A percentile compares a stretch with the other conserved stretches of the same genome.
phyloP scores from a whole-genome alignment of 2,329 filamentous ascomycete genomes.

The Phyllosticta citrichinensis region DNA sequence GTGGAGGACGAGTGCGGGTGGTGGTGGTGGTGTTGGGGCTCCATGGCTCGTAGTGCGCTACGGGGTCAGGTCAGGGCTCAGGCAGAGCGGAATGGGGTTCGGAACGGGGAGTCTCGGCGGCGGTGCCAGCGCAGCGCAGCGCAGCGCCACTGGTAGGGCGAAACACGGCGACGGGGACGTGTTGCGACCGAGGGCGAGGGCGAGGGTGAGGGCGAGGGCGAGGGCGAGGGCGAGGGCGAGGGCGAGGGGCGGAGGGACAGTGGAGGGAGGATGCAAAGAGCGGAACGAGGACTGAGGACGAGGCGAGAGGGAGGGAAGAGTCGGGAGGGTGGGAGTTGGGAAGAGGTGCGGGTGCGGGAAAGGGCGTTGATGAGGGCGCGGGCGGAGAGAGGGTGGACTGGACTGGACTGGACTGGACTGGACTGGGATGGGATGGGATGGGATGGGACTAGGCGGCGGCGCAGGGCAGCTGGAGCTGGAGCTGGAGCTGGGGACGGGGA shows the following conservation, averaged over 20 bases:
- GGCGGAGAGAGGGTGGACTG: background rate
- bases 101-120: background rate
- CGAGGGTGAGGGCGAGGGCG: background rate
- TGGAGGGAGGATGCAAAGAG: background rate
- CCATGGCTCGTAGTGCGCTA: conserved; percentile 14
- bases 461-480: background rate
- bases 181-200: background rate
- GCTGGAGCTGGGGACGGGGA: background rate
- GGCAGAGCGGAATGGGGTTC: background rate
- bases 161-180: background rate
- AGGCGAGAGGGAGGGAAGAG: background rate
- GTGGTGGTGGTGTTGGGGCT: conserved; percentile 5
- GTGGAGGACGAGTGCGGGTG: conserved; percentile 1
- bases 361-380: background rate
- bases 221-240: background rate
- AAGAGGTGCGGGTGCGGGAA: background rate
- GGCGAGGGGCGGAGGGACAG: background rate
- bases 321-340: background rate
- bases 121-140: background rate
- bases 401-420: background rate
- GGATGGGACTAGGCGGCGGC: too few species aligned
- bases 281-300: background rate
- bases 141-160: background rate
- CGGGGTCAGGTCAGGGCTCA: conserved; percentile 11
- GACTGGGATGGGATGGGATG: background rate